Evolutionary conservation across 2,329 filamentous ascomycete species (phyloP), one percentile per base, ranked within the genome.

Genomic region (Cadophora luteo-olivacea): DNA sequence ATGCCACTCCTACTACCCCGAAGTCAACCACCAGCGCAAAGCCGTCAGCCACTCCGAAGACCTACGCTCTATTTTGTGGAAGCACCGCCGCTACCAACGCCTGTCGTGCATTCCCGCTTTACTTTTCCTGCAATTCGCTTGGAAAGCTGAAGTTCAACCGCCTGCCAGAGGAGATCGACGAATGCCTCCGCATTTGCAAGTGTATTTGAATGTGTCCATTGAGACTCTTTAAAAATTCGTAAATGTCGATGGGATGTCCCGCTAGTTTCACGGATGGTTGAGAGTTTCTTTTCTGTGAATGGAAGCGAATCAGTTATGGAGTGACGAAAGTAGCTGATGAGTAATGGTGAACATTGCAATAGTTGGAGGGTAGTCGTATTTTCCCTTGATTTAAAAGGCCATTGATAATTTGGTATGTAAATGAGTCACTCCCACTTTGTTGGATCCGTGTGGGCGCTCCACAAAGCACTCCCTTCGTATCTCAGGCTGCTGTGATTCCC

Each of bases 61-160:
- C 33, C 1, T 58, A 58, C 12, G 11, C 8, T 14, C 33, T 58
- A 0, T 11, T n/a, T 19, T 58, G 33, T 12, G 55, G 55, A 24
- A 58, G 55, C 33, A 38, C 7, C 3, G 19, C 32, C 22, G n/a
- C 32, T 22, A 58, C 55, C n/a, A 36, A 19, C 11, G 32, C 19
- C 55, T 58, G 55, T 32, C 55, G 55, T 25, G 33, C 55, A 4
- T 58, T 58, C n/a, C 55, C 55, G 5, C 55, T 58, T 24, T 38
- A 58, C 55, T 58, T 58, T 9, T 38, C 55, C 55, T 58, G 33
- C 55, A 58, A 58, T 9, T 22, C 55, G 7, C 16, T 38, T n/a
- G 55, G 55, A 41, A 58, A 58, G 33, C 32, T 58, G 55, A 58
- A 58, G 55, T 25, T 24, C 33, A 41, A 41, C n/a, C 33, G 55